Percentiles rank a stretch among this genome's conserved stretches.
These are phyloP conservation scores for Colletotrichum sp. DNA, from an alignment of 2,329 filamentous ascomycete species.

Conservation along the genomic window DNA sequence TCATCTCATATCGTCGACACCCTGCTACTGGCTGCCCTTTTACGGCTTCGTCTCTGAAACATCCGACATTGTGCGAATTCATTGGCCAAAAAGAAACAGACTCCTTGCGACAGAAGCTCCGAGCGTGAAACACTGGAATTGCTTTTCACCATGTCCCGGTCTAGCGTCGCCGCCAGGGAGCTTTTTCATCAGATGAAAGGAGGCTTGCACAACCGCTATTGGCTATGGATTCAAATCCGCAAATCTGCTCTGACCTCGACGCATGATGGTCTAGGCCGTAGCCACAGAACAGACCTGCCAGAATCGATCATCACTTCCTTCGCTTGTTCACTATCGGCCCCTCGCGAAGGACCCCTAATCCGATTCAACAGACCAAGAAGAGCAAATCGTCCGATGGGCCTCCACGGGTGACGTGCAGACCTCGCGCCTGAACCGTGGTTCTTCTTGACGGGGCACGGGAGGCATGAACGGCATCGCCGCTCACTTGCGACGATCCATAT, in stretches of 20 bases:
- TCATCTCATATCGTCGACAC: not conserved
- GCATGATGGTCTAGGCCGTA: not conserved
- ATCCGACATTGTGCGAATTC: not conserved
- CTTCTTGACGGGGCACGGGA: not conserved
- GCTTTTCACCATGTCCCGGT: conserved; percentile 4
- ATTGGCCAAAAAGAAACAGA: not conserved
- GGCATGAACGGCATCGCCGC: not conserved
- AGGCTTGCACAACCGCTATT: not conserved
- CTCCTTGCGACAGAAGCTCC: not conserved
- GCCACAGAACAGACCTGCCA: not conserved
- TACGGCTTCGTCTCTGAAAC: not conserved
- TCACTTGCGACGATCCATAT: not conserved
- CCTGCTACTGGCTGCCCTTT: not conserved
- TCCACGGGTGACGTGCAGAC: not conserved
- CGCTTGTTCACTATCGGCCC: not conserved
- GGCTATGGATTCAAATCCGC: not conserved
- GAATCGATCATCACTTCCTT: not conserved
- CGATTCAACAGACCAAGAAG: not conserved
- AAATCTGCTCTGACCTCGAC: not conserved
- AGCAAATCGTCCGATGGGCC: not conserved
- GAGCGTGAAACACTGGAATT: conserved; percentile 16
- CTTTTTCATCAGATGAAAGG: conserved; percentile 14
- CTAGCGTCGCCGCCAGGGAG: conserved; percentile 13
- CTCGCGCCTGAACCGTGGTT: not conserved
- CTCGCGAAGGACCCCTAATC: not conserved